phyloP scores from a whole-genome alignment of 176 grass and related monocot species.

The Triticum monococcum region DNA sequence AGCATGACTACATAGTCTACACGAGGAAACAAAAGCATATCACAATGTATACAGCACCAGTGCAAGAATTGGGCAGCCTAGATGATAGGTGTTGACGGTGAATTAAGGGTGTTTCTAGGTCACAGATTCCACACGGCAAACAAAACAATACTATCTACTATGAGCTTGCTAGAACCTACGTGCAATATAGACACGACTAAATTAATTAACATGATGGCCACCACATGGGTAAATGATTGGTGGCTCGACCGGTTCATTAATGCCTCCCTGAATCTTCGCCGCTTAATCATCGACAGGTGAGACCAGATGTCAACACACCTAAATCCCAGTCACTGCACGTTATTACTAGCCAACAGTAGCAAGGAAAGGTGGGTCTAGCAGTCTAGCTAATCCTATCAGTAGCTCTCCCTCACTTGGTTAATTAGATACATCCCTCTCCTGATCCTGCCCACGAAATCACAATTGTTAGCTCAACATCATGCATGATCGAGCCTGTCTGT shows the following conservation, averaged over 20 bases:
- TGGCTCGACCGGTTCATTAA: slow-evolving; percentile 18
- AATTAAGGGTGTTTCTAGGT: neutral
- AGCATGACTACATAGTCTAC: neutral
- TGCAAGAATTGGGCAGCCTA: neutral
- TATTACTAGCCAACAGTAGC: slow-evolving; percentile 11
- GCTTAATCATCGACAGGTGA: slow-evolving; percentile 21
- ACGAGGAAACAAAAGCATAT: neutral
- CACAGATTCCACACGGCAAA: slow-evolving; percentile 8
- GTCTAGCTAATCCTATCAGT: neutral
- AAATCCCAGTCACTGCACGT: slow-evolving; percentile 29
- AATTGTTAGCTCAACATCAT: neutral
- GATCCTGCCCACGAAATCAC: neutral
- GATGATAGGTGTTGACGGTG: neutral
- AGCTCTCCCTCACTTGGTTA: neutral
- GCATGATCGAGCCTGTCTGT: neutral
- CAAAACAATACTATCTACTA: neutral
- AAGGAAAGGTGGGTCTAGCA: neutral
- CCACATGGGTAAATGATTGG: slow-evolving; percentile 32
- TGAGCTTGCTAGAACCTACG: neutral
- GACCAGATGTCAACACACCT: slow-evolving; percentile 46
- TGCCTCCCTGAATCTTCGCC: slow-evolving; percentile 55
- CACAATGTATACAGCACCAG: neutral
- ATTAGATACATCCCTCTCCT: neutral
- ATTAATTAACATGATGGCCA: neutral
- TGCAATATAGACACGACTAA: neutral